Conservation (phyloP, 176 grass and related monocot species). For the Aechmea fasciata region DNA sequence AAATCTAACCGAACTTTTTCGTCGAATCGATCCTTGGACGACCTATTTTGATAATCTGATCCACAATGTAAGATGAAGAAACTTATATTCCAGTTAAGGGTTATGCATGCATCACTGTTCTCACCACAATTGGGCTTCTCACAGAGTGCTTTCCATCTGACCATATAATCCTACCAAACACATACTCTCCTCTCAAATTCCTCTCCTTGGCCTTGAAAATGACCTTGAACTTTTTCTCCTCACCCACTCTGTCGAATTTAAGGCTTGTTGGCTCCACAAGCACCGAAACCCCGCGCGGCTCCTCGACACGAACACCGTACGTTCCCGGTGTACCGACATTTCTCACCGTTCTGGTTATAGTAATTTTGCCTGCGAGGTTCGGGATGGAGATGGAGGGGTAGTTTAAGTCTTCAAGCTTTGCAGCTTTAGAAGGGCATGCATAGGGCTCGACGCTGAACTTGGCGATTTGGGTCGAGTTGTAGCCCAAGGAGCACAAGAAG, state of each 20-base stretch:
- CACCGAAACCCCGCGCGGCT: slow-evolving; percentile 54
- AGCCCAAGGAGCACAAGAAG: slow-evolving; percentile 72
- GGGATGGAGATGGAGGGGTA: slow-evolving; percentile 75
- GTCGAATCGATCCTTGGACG: neutral
- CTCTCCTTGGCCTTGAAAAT: slow-evolving; percentile 36
- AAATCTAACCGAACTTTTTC: too few species aligned
- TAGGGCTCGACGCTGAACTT: slow-evolving; percentile 27
- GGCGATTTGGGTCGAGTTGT: slow-evolving; percentile 61
- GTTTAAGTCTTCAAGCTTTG: slow-evolving; percentile 58
- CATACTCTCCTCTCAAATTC: slow-evolving; percentile 29
- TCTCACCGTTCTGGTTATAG: slow-evolving; percentile 45
- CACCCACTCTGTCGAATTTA: slow-evolving; percentile 37
- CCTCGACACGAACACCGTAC: slow-evolving; percentile 37
- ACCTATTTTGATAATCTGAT: neutral
- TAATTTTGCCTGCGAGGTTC: slow-evolving; percentile 32
- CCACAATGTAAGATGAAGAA: neutral
- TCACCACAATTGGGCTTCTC: slow-evolving; percentile 56
- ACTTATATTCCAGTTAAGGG: neutral
- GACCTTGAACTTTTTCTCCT: slow-evolving; percentile 51
- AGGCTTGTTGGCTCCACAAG: slow-evolving; percentile 49
- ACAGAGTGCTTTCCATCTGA: slow-evolving; percentile 63
- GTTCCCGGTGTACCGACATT: slow-evolving; percentile 46
- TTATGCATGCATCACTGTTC: slow-evolving; percentile 4
- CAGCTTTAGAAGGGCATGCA: slow-evolving; percentile 27
- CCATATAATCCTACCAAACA: slow-evolving; percentile 71